Evolutionary conservation across 768 basidiomycete genomes (phyloP), one percentile per base, ranked within the genome.

Genomic region (Rhizopogon rudus): DNA sequence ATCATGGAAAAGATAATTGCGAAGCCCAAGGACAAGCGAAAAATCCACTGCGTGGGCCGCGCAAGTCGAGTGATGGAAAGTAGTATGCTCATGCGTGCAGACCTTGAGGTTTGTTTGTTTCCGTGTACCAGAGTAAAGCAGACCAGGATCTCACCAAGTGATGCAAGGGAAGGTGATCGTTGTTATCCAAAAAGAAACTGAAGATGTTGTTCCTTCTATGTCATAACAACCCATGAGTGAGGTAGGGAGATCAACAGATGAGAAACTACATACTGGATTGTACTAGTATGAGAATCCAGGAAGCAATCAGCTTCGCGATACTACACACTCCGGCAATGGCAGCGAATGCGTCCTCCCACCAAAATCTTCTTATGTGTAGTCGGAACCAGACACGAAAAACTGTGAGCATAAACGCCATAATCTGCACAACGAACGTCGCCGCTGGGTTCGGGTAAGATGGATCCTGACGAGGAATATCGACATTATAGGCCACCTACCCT

Each of bases 261-360:
- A 2, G 31, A 17, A 2, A 31, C 56, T 56, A 55, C 67, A 61
- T 40, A 51, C 60, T 33, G 46, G 54, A 53, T 22, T 55, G 54
- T 4, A 25, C 25, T 25, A 25, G 25, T 25, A 42, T 6, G 17
- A 52, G 58, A 1, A 20, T 10, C 53, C 59, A 58, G 10, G 64
- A 57, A 25, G 43, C 7, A 12, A 60, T 57, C 52, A 61, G 35
- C 42, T 60, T 59, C 42, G 53, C 29, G 0, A 43, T 25, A 37
- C 61, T 55, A 29, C 56, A 56, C 25, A 56, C 1, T 13, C 64
- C 56, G 14, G 63, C 46, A 16, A 64, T 41, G 28, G 57, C 51
- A 6, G 65, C 69, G 58, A 58, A 67, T 14, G 68, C 50, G 40
- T 69, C 69, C 39, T 69, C 67, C 63, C 59, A 70, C 69, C 67